Base-by-base conservation (phyloP, 352 stramenopile genomes). In the Halophytophthora batemanensis region DNA sequence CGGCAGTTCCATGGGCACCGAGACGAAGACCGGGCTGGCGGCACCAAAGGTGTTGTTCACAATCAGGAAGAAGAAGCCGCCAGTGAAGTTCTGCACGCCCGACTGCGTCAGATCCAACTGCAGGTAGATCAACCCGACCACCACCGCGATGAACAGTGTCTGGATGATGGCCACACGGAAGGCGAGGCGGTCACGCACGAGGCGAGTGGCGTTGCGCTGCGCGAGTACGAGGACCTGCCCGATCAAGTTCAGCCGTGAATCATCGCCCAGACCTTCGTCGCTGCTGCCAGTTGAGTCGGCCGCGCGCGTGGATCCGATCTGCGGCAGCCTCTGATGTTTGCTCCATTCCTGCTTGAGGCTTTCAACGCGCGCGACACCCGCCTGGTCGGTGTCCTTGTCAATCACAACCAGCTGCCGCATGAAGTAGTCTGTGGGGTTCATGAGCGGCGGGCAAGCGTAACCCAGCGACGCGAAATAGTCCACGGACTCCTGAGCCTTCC, bases 381-480 rank as follows among this genome's bases (percentile, higher is more conserved):
- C 56, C 19, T 56, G 38, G 17, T 74, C 65, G n/a, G 45, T 66
- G 12, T 58, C 45, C 17, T 58, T 63, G 36, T 74, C 57, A 6
- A 77, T 50, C 0, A 77, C 61, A 2, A 71, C 64, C 14, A 77
- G 45, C 17, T 74, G 55, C 0, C 64, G 63, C 67, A 74, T 77
- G 44, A 77, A 77, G 38, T 66, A 74, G 46, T 77, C 67, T 1
- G 63, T 61, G n/a, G 63, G 67, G 39, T 74, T 77, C 50, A 66
- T 62, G 49, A 62, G 63, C 12, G 55, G 33, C 2, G 67, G 67
- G 21, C 67, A 77, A 29, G 53, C 51, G 10, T 59, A 59, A 2
- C 63, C 67, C 1, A 62, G 23, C 0, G 55, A 59, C 6, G 59
- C 46, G 31, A 73, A 76, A 25, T 73, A 76, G 17, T 29, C 59